phyloP scores from a whole-genome alignment of 1,284 basidiomycete species.

The Tremellales sp. region DNA sequence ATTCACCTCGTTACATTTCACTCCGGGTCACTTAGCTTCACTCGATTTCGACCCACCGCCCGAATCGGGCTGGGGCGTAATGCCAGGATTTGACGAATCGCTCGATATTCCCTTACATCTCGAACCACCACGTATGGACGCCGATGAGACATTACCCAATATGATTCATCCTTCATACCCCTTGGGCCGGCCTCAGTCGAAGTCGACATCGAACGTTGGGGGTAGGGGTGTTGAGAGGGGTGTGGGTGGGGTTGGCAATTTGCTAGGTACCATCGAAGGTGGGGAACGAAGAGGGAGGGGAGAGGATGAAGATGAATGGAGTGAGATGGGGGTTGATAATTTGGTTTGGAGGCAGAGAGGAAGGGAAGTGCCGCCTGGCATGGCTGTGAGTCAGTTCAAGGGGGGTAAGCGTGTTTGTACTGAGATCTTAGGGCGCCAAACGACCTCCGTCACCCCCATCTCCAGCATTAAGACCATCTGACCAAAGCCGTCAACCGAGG shows the following conservation, averaged over 20 bases:
- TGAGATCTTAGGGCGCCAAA: conserved; percentile 36
- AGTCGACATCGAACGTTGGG: no score
- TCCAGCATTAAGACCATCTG: conserved; percentile 35
- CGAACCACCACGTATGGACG: conserved; percentile 48
- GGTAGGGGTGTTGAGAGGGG: conserved; percentile 1
- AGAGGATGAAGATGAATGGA: conserved; percentile 26
- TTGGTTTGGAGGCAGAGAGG: conserved; percentile 30
- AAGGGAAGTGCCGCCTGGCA: conserved; percentile 43
- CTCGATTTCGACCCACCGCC: conserved; percentile 37
- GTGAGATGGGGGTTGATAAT: conserved; percentile 30
- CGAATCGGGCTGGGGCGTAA: conserved; percentile 41
- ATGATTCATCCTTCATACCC: conserved; percentile 42
- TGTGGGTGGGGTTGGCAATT: conserved; percentile 17
- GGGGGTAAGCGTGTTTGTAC: background rate
- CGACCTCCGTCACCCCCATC: conserved; percentile 42
- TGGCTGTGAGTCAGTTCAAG: conserved; percentile 37
- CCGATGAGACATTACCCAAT: conserved; percentile 41
- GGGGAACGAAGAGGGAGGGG: conserved; percentile 5
- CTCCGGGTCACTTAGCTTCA: conserved; percentile 27
- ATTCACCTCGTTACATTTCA: conserved; percentile 41
- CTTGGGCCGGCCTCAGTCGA: conserved; percentile 25
- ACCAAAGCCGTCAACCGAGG: conserved; percentile 21
- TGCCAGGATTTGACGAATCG: conserved; percentile 45
- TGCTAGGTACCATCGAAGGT: conserved; percentile 22
- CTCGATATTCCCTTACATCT: conserved; percentile 10